phyloP scores from a whole-genome alignment of 148 eudicot genomes.

The Simmondsia chinensis region DNA sequence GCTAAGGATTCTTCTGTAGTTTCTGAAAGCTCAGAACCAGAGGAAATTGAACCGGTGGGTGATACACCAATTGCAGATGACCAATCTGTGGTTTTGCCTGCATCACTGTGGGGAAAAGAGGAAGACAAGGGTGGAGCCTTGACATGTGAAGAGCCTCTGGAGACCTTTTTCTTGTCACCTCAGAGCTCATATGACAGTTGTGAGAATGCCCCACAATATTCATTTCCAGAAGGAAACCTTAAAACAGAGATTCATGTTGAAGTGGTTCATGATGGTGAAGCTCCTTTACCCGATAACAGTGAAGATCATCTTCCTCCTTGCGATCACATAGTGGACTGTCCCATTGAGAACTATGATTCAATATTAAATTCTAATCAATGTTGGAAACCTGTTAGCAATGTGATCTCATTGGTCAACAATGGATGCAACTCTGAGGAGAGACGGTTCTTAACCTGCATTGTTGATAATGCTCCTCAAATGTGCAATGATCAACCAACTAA shows the following conservation, averaged over 20 bases:
- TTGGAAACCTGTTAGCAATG: no score
- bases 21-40: conserved; percentile 2
- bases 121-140: conserved; percentile 8
- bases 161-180: conserved; percentile 7
- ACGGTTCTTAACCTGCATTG: no score
- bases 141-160: conserved; percentile 20
- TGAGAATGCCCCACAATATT: conserved; percentile 5
- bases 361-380: not conserved
- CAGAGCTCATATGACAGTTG: conserved; percentile 15
- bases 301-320: conserved; percentile 8
- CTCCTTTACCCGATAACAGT: conserved; percentile 1
- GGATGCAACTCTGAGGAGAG: no score
- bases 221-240: no score
- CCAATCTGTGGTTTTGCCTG: conserved; percentile 6
- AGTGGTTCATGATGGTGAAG: conserved; percentile 2
- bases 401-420: no score
- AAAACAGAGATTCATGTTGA: no score
- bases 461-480: conserved; percentile 5
- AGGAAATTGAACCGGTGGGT: conserved; percentile 1
- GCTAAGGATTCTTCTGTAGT: conserved; percentile 9
- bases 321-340: not conserved
- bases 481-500: conserved; percentile 6
- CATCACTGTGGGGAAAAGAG: conserved; percentile 10
- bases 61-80: conserved; percentile 2
- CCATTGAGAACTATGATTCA: not conserved